Evolutionary conservation across 805 yeast genomes (phyloP).

Genomic region (Saturnispora besseyi): DNA sequence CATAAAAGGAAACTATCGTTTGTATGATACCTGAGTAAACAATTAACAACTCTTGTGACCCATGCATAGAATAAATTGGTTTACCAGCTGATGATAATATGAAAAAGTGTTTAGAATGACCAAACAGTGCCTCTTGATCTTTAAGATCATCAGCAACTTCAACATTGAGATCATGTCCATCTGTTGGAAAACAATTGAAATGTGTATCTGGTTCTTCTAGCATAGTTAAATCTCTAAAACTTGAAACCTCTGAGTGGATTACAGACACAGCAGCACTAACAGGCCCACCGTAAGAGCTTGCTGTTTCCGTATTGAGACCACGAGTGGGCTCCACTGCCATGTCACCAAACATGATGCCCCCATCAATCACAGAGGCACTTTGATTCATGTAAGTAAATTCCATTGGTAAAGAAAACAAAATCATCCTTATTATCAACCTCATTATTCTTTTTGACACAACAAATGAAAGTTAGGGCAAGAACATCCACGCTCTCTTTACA

Average conservation of each 20-base stretch:
- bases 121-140: slow-evolving; percentile 26
- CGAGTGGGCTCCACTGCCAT: slow-evolving; percentile 9
- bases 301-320: slow-evolving; percentile 9
- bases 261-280: neutral
- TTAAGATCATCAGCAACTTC: slow-evolving; percentile 23
- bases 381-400: neutral
- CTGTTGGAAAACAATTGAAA: slow-evolving; percentile 2
- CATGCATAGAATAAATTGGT: slow-evolving; percentile 74
- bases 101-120: slow-evolving; percentile 57
- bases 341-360: slow-evolving; percentile 10
- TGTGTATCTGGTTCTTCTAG: neutral
- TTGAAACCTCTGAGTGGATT: slow-evolving; percentile 7
- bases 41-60: slow-evolving; percentile 55
- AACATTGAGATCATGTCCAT: slow-evolving; percentile 14
- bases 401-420: neutral
- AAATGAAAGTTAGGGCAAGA: neutral
- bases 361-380: slow-evolving; percentile 6
- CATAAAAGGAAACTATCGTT: slow-evolving; percentile 66
- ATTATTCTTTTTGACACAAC: neutral
- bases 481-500: slow-evolving; percentile 8
- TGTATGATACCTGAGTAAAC: slow-evolving; percentile 76
- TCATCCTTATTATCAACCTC: neutral
- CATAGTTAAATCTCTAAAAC: neutral
- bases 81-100: slow-evolving; percentile 80
- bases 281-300: neutral